These are phyloP conservation scores for Pharnaceum exiguum DNA, from an alignment of 148 eudicot species.

Conservation along the genomic window DNA sequence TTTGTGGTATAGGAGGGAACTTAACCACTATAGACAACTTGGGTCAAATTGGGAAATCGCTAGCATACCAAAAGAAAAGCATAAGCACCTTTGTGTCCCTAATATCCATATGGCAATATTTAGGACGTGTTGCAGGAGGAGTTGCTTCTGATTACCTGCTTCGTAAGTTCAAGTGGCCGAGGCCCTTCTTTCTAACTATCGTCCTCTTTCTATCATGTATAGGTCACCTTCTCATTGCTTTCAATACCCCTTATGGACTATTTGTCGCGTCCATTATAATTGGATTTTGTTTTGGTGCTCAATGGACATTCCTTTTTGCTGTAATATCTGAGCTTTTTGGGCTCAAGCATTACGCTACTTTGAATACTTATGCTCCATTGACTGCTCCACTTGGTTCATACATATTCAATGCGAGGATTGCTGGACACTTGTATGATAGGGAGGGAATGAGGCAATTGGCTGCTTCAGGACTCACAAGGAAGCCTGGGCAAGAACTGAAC, in stretches of 20 bases:
- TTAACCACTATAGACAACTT: slow-evolving; percentile 24
- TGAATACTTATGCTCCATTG: slow-evolving; percentile 27
- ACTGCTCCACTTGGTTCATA: slow-evolving; percentile 25
- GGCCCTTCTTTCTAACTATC: slow-evolving; percentile 24
- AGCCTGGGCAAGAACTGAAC: slow-evolving; percentile 18
- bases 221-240: slow-evolving; percentile 29
- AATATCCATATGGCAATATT: slow-evolving; percentile 29
- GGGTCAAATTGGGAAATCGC: slow-evolving; percentile 26
- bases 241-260: slow-evolving; percentile 23
- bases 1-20: slow-evolving; percentile 30
- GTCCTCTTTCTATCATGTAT: slow-evolving; percentile 22
- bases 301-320: slow-evolving; percentile 23
- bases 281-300: slow-evolving; percentile 29
- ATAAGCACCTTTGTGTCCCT: slow-evolving; percentile 29
- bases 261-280: slow-evolving; percentile 21
- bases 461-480: slow-evolving; percentile 19
- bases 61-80: slow-evolving; percentile 27
- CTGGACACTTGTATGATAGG: slow-evolving; percentile 26
- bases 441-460: slow-evolving; percentile 21
- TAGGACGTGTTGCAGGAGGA: slow-evolving; percentile 28
- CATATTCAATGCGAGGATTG: slow-evolving; percentile 24
- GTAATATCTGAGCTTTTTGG: slow-evolving; percentile 29
- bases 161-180: slow-evolving; percentile 25
- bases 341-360: slow-evolving; percentile 29
- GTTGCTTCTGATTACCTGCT: slow-evolving; percentile 22